Evolutionary conservation across 2,329 filamentous ascomycete genomes (phyloP).

Genomic region (Botryotinia narcissicola): DNA sequence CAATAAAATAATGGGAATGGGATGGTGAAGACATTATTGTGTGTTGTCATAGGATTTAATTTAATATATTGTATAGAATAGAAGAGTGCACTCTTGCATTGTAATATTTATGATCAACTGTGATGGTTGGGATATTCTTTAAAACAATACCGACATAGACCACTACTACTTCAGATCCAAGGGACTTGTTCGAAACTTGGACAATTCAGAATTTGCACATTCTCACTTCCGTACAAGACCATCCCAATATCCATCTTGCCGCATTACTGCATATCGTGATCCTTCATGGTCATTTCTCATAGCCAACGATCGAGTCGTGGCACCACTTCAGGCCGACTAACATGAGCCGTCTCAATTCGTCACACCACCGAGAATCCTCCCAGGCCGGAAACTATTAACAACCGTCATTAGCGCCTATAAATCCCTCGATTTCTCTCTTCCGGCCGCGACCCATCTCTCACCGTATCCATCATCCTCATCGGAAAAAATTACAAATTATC

Average conservation of each 20-base stretch:
- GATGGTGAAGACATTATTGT: not conserved
- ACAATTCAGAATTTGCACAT: not conserved
- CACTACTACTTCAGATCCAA: not conserved
- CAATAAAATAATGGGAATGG: not conserved
- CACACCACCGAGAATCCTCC: not conserved
- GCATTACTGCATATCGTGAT: not conserved
- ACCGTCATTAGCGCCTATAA: not conserved
- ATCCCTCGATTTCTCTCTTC: not conserved
- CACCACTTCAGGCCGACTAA: not conserved
- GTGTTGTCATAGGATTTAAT: not conserved
- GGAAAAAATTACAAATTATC: not conserved
- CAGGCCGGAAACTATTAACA: not conserved
- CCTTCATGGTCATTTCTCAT: not conserved
- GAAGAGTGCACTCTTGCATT: not conserved
- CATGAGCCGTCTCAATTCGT: not conserved
- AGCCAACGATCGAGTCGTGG: not conserved
- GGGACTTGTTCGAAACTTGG: too few relatives aligned
- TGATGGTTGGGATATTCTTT: not conserved
- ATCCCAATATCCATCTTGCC: not conserved
- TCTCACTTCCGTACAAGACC: not conserved
- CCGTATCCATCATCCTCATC: not conserved
- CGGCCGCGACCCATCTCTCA: not conserved
- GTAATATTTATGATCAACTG: not conserved
- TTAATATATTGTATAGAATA: not conserved
- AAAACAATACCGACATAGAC: not conserved